Evolutionary conservation across 2,329 filamentous ascomycete species (phyloP), one percentile per base, ranked within the genome.

Genomic region (Verticillium tricorpus): DNA sequence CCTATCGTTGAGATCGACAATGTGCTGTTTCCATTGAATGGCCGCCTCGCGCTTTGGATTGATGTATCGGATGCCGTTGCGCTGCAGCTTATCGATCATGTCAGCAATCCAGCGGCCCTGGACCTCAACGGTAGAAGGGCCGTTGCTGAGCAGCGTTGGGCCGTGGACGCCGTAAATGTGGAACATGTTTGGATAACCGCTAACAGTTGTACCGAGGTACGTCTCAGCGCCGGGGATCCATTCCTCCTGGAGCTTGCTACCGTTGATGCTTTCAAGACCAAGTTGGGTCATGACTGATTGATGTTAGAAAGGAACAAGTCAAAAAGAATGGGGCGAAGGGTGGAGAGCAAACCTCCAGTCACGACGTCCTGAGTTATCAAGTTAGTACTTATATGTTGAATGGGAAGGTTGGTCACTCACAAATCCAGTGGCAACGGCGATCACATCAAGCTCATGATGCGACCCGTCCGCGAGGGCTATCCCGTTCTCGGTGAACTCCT

Each of bases 61-160:
- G 60, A 87, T 79, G 60, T 79, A 81, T 65, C 78, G 80, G 68
- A 85, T 74, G 1, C 71, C 69, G 50, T 82, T 73, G 1, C 67
- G 65, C 65, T 77, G 70, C 65, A 85, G 80, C 69, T 83, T 77
- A 39, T 75, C 71, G 60, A 88, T 82, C 54, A 71, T 69, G 56
- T 83, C 78, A 17, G 76, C 74, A 60, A 87, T 81, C 83, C 82
- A 87, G 0, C 82, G 74, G 2, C 83, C 85, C 66, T 88, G 85
- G 1, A 84, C 67, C 64, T 86, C 82, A 8, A 82, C 78, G 1
- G 75, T 78, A 0, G 80, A 78, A 0, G 86, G 85, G 0, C 84
- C 85, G 65, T 87, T 88, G 67, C 76, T 71, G 5, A 87, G 73
- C 0, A 83, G 77, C 0, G 83, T 86, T 0, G 85, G 85, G 0